These are phyloP conservation scores for Mycothermus thermophilus DNA, from an alignment of 495 filamentous ascomycete species.

Conservation along the genomic window DNA sequence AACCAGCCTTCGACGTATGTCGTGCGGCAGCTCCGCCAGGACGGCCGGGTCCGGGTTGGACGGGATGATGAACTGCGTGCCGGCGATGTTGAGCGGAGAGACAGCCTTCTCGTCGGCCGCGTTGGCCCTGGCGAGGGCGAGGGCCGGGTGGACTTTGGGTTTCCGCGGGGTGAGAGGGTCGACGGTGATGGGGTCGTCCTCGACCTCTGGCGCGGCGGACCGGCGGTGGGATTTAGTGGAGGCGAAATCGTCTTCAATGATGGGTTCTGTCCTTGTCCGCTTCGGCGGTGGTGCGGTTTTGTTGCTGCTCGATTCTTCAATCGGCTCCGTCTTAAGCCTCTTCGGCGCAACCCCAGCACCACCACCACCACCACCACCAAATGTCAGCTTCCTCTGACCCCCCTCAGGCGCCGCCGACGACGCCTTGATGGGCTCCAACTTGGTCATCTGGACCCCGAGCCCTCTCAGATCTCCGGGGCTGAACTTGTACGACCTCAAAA, in stretches of 20 bases:
- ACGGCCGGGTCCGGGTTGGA: slow-evolving; percentile 62
- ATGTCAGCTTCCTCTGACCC: slow-evolving; percentile 17
- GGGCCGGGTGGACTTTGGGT: slow-evolving; percentile 40
- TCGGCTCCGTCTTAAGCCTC: slow-evolving; percentile 14
- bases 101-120: slow-evolving; percentile 43
- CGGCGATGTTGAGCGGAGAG: slow-evolving; percentile 59
- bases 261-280: slow-evolving; percentile 9
- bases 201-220: slow-evolving; percentile 1
- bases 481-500: slow-evolving; percentile 69
- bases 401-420: slow-evolving; percentile 31
- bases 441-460: slow-evolving; percentile 82
- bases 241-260: slow-evolving; percentile 14
- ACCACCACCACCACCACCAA: no score
- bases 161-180: slow-evolving; percentile 54
- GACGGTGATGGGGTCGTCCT: slow-evolving; percentile 35
- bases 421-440: slow-evolving; percentile 62
- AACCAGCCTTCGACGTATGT: slow-evolving; percentile 64
- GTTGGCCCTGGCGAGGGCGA: slow-evolving; percentile 38
- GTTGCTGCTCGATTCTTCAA: not conserved
- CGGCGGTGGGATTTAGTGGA: slow-evolving; percentile 6
- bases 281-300: slow-evolving; percentile 9
- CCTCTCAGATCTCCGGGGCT: slow-evolving; percentile 83
- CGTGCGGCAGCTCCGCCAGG: slow-evolving; percentile 60
- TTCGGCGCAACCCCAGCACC: slow-evolving; percentile 20
- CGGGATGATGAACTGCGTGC: slow-evolving; percentile 82